These are phyloP conservation scores for Mycena kentingensis DNA, from an alignment of 768 basidiomycete genomes.

Conservation along the genomic window DNA sequence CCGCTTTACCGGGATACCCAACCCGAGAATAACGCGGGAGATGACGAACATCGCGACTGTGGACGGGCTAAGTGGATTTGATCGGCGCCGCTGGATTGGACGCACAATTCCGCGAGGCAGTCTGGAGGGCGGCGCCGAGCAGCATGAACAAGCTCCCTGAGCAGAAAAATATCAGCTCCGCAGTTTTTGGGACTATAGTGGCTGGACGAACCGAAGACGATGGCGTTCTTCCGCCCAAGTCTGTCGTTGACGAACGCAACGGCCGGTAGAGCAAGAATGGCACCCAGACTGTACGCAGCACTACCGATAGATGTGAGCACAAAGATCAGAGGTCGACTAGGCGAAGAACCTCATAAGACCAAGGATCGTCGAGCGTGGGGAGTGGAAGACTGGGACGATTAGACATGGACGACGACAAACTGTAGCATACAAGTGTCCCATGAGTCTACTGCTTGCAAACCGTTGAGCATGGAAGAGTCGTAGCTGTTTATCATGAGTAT, in stretches of 20 bases:
- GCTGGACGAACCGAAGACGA: conserved; percentile 53
- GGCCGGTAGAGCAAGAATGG: conserved; percentile 53
- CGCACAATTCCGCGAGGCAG: conserved; percentile 42
- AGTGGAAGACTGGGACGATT: conserved; percentile 46
- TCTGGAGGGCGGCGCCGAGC: conserved; percentile 48
- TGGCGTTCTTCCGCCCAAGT: conserved; percentile 53
- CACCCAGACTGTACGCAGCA: no score
- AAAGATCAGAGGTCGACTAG: no score
- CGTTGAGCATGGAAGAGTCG: conserved; percentile 65
- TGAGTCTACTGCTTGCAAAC: conserved; percentile 57
- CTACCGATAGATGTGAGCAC: no score
- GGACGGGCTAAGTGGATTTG: no score
- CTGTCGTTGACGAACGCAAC: conserved; percentile 53
- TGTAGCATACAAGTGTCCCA: conserved; percentile 52
- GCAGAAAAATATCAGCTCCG: no score
- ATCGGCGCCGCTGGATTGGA: neutral
- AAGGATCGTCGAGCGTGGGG: conserved; percentile 54
- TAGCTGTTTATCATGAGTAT: conserved; percentile 38
- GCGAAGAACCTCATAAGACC: conserved; percentile 61
- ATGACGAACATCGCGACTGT: conserved; percentile 62
- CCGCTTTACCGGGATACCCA: conserved; percentile 37
- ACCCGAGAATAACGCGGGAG: conserved; percentile 55
- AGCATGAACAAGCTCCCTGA: conserved; percentile 53
- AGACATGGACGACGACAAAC: neutral
- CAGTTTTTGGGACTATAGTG: no score